Base-by-base conservation (phyloP, 306 rosid genomes). In the Canavalia ensiformis region DNA sequence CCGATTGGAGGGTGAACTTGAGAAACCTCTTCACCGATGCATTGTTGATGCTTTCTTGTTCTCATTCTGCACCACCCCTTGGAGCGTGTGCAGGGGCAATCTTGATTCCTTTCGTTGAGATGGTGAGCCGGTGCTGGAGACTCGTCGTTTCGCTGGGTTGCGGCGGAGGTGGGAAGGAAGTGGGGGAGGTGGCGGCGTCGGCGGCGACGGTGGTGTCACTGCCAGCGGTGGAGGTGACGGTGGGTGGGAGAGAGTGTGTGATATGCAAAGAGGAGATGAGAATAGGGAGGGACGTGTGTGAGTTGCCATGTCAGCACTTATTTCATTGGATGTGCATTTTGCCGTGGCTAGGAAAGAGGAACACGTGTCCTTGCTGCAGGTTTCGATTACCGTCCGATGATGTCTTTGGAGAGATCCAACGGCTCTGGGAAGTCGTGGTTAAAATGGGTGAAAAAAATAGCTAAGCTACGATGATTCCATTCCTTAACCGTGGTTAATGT, bases 351-450 rank as follows among this genome's bases (percentile, higher is more conserved):
- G 87, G 86, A 63, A 89, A 86, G 86, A 91, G 78, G 76, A 91
- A 91, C 95, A 95, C 97, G 69, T 95, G 99, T 77, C 99, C 99
- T 6, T 91, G 89, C 58, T 95, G 99, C 56, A 71, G 99, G 74
- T 88, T 90, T 66, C 74, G 65, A 52, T 83, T 95, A 55, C 99
- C 97, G 54, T 93, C 97, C 0, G 95, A 95, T 81, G 94, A 93
- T 77, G 86, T 89, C 0, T 80, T 78, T 2, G 92, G 83, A 1
- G 97, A 95, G 89, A 93, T 95, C 91, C 92, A 90, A 86, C 94
- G 97, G 85, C 88, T 91, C 31, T 87, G 95, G 97, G 92, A 89
- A 4, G 18, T 90, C 41, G 77, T 95, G 52, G 57, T 86, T 58
- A 90, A 82, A 82, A 65, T 68, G 29, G 73, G 84, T 25, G 57